Evolutionary conservation across 208 protist genomes (phyloP).

Genomic region (Leishmania major): DNA sequence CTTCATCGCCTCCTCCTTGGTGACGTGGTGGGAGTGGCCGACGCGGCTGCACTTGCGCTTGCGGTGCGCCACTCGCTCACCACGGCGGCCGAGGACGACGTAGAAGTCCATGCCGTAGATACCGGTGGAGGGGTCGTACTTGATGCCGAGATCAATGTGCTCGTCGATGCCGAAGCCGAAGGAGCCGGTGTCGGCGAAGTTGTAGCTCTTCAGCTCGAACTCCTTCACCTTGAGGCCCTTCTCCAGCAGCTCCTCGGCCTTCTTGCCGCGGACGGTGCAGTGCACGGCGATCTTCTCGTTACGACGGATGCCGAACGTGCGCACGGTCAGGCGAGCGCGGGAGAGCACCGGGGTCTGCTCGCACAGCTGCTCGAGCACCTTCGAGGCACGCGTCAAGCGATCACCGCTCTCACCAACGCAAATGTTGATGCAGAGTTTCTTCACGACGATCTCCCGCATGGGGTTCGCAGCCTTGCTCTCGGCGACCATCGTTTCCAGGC

Average conservation of each 20-base stretch:
- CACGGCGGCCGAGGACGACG: slow-evolving; percentile 98
- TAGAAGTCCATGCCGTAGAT: slow-evolving; percentile 99
- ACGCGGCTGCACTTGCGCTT: slow-evolving; percentile 87
- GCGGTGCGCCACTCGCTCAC: slow-evolving; percentile 95
- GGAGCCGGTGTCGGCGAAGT: slow-evolving; percentile 98
- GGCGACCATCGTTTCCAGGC: slow-evolving; percentile 58
- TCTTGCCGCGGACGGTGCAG: slow-evolving; percentile 99
- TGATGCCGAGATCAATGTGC: slow-evolving; percentile 99
- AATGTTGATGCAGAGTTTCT: slow-evolving; percentile 99
- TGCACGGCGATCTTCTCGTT: slow-evolving; percentile 99
- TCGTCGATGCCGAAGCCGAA: slow-evolving; percentile 99
- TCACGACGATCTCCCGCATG: slow-evolving; percentile 98
- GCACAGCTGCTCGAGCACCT: slow-evolving; percentile 99
- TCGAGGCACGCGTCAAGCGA: slow-evolving; percentile 98
- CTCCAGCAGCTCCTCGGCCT: slow-evolving; percentile 99
- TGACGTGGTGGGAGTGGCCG: slow-evolving; percentile 95
- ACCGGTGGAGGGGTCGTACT: slow-evolving; percentile 99
- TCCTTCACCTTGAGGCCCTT: slow-evolving; percentile 99
- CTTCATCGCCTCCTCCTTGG: slow-evolving; percentile 97
- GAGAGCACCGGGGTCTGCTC: slow-evolving; percentile 98
- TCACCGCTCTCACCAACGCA: slow-evolving; percentile 99
- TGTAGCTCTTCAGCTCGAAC: slow-evolving; percentile 97
- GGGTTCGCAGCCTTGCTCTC: slow-evolving; percentile 94
- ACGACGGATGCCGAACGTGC: slow-evolving; percentile 99
- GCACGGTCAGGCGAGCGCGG: slow-evolving; percentile 98